These are phyloP conservation scores for Chrysoporthe deuterocubensis DNA, from an alignment of 2,329 filamentous ascomycete genomes.

Conservation along the genomic window DNA sequence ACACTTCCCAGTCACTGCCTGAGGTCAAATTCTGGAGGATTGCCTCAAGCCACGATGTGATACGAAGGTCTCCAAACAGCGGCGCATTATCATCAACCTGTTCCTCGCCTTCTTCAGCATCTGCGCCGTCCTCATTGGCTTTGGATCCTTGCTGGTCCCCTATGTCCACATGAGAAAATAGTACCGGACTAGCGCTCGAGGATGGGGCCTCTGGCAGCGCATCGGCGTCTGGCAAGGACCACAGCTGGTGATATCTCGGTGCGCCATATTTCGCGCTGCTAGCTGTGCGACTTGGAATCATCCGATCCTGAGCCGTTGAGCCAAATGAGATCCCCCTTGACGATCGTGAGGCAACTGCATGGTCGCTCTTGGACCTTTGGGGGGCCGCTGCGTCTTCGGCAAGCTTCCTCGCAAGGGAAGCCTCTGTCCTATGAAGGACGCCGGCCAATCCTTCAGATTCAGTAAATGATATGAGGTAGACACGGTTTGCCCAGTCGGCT, in stretches of 20 bases:
- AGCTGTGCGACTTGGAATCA: conserved; percentile 45
- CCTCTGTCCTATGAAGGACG: conserved; percentile 68
- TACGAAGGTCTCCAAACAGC: conserved; percentile 55
- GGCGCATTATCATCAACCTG: conserved; percentile 27
- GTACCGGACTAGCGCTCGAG: conserved; percentile 52
- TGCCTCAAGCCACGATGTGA: conserved; percentile 75
- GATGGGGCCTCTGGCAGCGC: conserved; percentile 56
- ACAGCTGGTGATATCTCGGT: conserved; percentile 55
- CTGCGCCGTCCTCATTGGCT: conserved; percentile 28
- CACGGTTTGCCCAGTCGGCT: conserved; percentile 77
- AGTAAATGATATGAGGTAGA: conserved; percentile 71
- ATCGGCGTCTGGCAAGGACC: conserved; percentile 61
- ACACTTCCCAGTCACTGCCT: conserved; percentile 86
- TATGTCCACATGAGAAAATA: conserved; percentile 46
- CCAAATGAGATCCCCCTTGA: conserved; percentile 58
- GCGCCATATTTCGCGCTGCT: conserved; percentile 43
- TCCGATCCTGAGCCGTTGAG: conserved; percentile 47
- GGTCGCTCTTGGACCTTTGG: conserved; percentile 51
- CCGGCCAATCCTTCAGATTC: conserved; percentile 76
- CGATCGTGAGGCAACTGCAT: conserved; percentile 45
- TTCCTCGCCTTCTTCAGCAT: conserved; percentile 30
- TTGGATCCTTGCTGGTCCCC: conserved; percentile 22
- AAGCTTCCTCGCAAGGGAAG: conserved; percentile 54
- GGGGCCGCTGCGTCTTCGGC: conserved; percentile 56
- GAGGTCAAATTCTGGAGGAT: conserved; percentile 75